These are phyloP conservation scores for Arctium lappa DNA, from an alignment of 129 eudicot genomes.

Conservation along the genomic window DNA sequence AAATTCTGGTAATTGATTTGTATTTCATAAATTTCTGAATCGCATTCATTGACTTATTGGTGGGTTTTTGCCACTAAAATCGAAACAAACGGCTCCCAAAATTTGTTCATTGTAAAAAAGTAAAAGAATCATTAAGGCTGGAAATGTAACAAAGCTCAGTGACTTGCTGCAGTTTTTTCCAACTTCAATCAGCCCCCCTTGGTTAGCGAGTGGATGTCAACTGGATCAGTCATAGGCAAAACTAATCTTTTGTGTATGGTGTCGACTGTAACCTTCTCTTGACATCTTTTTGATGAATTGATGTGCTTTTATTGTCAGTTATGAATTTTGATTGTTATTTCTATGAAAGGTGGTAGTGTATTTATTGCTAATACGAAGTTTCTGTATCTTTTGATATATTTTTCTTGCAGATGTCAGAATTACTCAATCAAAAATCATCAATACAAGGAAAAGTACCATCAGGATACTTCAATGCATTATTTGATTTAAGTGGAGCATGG, in stretches of 20 bases:
- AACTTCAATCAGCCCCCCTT: too few species aligned
- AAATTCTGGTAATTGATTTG: neutral
- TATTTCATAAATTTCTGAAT: neutral
- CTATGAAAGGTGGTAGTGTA: neutral
- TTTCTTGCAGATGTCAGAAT: conserved; percentile 78
- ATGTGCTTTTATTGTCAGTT: neutral
- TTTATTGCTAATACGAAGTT: neutral
- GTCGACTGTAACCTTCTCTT: neutral
- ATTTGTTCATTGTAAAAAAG: too few species aligned
- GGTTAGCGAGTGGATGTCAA: too few species aligned
- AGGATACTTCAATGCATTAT: conserved; percentile 72
- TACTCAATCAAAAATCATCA: conserved; percentile 78
- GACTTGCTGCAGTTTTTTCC: too few species aligned
- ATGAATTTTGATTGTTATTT: neutral
- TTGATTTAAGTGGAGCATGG: conserved; percentile 87
- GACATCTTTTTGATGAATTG: neutral
- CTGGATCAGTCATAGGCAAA: too few species aligned
- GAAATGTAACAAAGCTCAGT: too few species aligned
- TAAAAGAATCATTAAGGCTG: too few species aligned
- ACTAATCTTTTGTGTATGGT: neutral
- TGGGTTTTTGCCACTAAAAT: neutral
- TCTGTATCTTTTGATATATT: neutral
- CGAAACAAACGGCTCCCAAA: too few species aligned
- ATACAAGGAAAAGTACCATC: conserved; percentile 90
- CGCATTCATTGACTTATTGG: neutral